Conservation (phyloP, 2,329 filamentous ascomycete species). For the Beauveria brongniartii region DNA sequence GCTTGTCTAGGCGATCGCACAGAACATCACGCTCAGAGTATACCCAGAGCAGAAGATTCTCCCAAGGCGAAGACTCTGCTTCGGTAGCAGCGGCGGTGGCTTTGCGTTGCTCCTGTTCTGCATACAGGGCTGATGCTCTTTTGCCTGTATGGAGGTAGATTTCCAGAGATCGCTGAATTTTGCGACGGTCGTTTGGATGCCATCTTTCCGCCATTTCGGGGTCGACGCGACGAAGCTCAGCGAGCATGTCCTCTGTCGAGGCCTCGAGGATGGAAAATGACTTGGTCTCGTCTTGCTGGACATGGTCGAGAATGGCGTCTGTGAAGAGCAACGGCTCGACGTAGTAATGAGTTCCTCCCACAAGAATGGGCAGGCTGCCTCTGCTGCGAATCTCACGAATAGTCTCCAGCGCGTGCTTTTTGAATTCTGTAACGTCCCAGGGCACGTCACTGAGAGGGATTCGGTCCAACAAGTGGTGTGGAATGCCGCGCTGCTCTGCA, state of each 20-base stretch:
- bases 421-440: conserved; percentile 77
- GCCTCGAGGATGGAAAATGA: conserved; percentile 64
- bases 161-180: conserved; percentile 82
- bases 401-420: conserved; percentile 55
- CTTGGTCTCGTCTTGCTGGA: conserved; percentile 26
- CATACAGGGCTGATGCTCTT: conserved; percentile 79
- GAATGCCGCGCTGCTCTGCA: conserved; percentile 68
- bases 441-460: conserved; percentile 68
- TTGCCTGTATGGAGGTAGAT: conserved; percentile 80
- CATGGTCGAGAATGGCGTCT: conserved; percentile 47
- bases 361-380: conserved; percentile 78
- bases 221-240: conserved; percentile 70
- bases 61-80: conserved; percentile 28
- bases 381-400: conserved; percentile 72
- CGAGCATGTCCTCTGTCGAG: conserved; percentile 62
- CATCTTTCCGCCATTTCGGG: conserved; percentile 82
- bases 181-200: conserved; percentile 89
- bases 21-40: conserved; percentile 64
- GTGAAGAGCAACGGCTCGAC: conserved; percentile 76
- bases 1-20: conserved; percentile 60
- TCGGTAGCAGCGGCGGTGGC: conserved; percentile 19
- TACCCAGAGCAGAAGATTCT: conserved; percentile 76
- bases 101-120: conserved; percentile 54
- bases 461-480: conserved; percentile 80
- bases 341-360: conserved; percentile 95